phyloP scores from a whole-genome alignment of 345 rosid genomes.

The Eucalyptus grandis region DNA sequence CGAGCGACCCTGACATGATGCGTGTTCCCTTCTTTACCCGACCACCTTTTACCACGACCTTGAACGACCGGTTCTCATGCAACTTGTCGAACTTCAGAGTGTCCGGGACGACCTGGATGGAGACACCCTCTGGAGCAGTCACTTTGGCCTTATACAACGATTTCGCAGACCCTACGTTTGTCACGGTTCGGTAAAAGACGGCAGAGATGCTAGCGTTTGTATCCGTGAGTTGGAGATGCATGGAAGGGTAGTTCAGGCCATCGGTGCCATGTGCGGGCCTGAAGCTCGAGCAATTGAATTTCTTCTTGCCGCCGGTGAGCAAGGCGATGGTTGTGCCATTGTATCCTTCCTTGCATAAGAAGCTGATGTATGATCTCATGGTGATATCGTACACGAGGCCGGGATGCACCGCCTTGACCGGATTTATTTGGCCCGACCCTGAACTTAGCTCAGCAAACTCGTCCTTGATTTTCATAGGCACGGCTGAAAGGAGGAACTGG shows the following conservation, averaged over 20 bases:
- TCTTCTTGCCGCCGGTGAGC: slow-evolving; percentile 30
- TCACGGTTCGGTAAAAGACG: slow-evolving; percentile 49
- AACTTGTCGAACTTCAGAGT: slow-evolving; percentile 16
- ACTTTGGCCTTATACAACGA: slow-evolving; percentile 42
- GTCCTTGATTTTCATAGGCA: slow-evolving; percentile 43
- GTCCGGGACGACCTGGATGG: slow-evolving; percentile 36
- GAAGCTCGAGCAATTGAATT: slow-evolving; percentile 28
- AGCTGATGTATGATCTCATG: slow-evolving; percentile 31
- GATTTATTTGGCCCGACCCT: slow-evolving; percentile 86
- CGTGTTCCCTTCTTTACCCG: not conserved
- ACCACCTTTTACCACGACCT: slow-evolving; percentile 42
- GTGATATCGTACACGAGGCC: slow-evolving; percentile 65
- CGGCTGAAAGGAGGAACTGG: slow-evolving; percentile 24
- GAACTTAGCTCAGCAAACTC: slow-evolving; percentile 32
- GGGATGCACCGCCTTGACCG: slow-evolving; percentile 47
- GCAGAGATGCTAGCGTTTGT: slow-evolving; percentile 17
- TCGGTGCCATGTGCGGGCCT: slow-evolving; percentile 48
- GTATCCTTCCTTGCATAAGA: slow-evolving; percentile 75
- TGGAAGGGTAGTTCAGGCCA: slow-evolving; percentile 80
- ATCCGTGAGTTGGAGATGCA: slow-evolving; percentile 40
- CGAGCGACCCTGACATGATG: slow-evolving; percentile 34
- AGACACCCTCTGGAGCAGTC: slow-evolving; percentile 30
- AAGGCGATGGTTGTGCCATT: slow-evolving; percentile 40
- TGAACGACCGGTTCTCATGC: slow-evolving; percentile 27
- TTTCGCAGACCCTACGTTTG: slow-evolving; percentile 28